These are phyloP conservation scores for Aspergillus asperescens DNA, from an alignment of 495 filamentous ascomycete genomes.

Conservation along the genomic window DNA sequence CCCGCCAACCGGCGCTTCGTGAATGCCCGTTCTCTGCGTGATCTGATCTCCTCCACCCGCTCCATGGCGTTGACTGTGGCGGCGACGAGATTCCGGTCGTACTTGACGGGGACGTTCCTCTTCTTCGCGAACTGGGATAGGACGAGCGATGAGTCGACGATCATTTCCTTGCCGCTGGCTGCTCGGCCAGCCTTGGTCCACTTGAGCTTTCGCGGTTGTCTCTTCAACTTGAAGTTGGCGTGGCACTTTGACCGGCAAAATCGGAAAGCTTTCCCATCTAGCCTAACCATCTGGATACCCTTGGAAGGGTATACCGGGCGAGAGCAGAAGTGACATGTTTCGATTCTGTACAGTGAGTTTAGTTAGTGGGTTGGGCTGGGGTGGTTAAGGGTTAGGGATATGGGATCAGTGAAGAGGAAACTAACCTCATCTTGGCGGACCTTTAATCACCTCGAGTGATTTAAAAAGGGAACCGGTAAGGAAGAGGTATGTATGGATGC, in stretches of 20 bases:
- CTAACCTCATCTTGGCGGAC: conserved; percentile 11
- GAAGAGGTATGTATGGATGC: not conserved
- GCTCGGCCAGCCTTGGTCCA: conserved; percentile 78
- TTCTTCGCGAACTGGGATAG: conserved; percentile 87
- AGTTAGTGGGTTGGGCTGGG: not conserved
- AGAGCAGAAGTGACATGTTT: conserved; percentile 88
- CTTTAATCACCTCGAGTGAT: not conserved
- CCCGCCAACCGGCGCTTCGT: conserved; percentile 90
- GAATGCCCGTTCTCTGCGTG: conserved; percentile 77
- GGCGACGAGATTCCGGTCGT: conserved; percentile 84
- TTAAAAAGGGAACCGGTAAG: not conserved
- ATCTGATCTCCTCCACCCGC: conserved; percentile 80
- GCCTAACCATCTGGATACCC: conserved; percentile 77
- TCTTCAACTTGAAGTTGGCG: conserved; percentile 99
- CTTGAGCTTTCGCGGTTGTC: conserved; percentile 74
- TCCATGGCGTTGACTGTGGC: conserved; percentile 89
- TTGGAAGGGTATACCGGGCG: conserved; percentile 78
- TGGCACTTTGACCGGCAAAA: conserved; percentile 90
- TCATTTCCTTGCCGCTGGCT: conserved; percentile 81
- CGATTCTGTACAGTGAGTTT: conserved; percentile 50
- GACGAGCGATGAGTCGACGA: conserved; percentile 85
- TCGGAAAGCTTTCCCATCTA: conserved; percentile 28
- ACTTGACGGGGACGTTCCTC: conserved; percentile 90
- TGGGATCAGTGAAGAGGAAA: not conserved
- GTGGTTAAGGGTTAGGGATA: not conserved